A percentile compares a stretch with the other conserved stretches of the same genome.
phyloP scores from a whole-genome alignment of 352 stramenopile species.

The Globisporangium cystogenes region DNA sequence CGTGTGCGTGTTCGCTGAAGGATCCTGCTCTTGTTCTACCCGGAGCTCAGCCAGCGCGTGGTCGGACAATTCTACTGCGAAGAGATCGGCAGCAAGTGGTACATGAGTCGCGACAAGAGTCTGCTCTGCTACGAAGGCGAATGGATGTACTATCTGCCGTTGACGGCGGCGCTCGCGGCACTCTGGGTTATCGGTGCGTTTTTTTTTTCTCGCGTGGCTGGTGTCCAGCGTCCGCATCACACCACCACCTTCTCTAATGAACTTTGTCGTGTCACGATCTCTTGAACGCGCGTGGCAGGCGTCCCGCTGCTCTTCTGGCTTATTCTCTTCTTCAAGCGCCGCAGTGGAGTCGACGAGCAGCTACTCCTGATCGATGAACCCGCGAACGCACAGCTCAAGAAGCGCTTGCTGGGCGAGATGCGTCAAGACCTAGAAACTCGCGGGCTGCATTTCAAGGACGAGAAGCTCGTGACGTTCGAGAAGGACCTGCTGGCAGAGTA shows the following conservation, averaged over 20 bases:
- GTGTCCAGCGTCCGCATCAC: too few relatives aligned
- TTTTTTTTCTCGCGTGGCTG: too few relatives aligned
- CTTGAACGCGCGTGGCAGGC: too few relatives aligned
- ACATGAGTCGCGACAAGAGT: conserved; percentile 60
- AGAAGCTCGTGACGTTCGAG: conserved; percentile 41
- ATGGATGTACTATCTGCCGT: conserved; percentile 56
- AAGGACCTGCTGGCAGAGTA: conserved; percentile 48
- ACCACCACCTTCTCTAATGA: too few relatives aligned
- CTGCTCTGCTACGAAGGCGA: conserved; percentile 43
- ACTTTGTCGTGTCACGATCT: too few relatives aligned
- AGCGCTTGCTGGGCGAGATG: conserved; percentile 43
- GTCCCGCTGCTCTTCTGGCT: conserved; percentile 68
- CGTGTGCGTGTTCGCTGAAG: conserved; percentile 13
- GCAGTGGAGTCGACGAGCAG: conserved; percentile 39
- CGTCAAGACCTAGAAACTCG: conserved; percentile 31
- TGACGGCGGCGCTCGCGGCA: conserved; percentile 34
- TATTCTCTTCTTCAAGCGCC: conserved; percentile 51
- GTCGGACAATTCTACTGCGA: conserved; percentile 74
- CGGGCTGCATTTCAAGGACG: conserved; percentile 38
- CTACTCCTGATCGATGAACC: conserved; percentile 39
- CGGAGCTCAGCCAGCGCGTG: conserved; percentile 61
- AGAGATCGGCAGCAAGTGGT: conserved; percentile 51
- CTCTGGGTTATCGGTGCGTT: conserved; percentile 60
- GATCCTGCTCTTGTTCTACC: conserved; percentile 67
- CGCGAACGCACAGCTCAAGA: conserved; percentile 29